These are phyloP conservation scores for Russula dissimulans DNA, from an alignment of 768 basidiomycete species.

Conservation along the genomic window DNA sequence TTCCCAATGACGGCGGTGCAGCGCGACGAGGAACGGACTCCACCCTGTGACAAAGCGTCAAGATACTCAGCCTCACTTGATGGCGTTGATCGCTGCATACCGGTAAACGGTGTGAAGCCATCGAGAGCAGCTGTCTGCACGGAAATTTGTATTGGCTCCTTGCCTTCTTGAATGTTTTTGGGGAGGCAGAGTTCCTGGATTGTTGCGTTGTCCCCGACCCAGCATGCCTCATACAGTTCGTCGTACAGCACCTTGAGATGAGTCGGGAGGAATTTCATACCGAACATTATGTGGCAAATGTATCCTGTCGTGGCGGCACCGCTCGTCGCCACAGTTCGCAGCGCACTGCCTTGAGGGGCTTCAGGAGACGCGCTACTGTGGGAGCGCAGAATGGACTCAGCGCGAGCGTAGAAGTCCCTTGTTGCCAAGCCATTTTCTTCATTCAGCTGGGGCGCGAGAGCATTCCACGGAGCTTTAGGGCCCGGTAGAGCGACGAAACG, in stretches of 20 bases:
- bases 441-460: background rate
- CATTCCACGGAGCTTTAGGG: background rate
- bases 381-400: background rate
- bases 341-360: background rate
- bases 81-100: background rate
- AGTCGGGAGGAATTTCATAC: slow-evolving; percentile 23
- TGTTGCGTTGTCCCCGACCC: slow-evolving; percentile 40
- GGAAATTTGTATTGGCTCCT: slow-evolving; percentile 36
- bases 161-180: slow-evolving; percentile 23
- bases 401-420: background rate
- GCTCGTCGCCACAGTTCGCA: background rate
- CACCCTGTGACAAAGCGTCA: slow-evolving; percentile 28
- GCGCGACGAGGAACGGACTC: slow-evolving; percentile 43
- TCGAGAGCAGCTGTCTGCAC: slow-evolving; percentile 25
- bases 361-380: background rate
- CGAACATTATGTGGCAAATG: slow-evolving; percentile 21
- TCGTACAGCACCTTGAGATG: slow-evolving; percentile 36
- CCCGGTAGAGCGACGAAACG: no score
- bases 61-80: background rate
- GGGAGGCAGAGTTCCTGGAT: slow-evolving; percentile 48
- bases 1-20: slow-evolving; percentile 42
- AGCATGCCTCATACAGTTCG: slow-evolving; percentile 49
- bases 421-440: background rate
- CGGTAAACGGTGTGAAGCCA: slow-evolving; percentile 6
- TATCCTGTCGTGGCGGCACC: slow-evolving; percentile 16